Conservation (phyloP, 2,329 filamentous ascomycete species). For the Trichophyton schoenleinii region DNA sequence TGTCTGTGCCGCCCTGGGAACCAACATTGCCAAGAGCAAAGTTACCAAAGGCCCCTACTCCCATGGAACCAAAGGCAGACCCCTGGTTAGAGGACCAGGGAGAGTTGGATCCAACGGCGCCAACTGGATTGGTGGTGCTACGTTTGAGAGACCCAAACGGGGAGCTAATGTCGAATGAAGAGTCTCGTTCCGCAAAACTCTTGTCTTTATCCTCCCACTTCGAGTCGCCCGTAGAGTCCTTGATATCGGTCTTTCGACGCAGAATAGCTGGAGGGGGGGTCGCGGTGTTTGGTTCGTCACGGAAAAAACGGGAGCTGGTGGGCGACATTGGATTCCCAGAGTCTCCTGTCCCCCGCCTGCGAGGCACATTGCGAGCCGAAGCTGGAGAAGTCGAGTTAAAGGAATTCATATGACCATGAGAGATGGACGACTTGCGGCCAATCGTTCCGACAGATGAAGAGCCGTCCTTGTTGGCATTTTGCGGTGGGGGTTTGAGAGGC, state of each 20-base stretch:
- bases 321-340: slow-evolving; percentile 41
- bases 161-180: slow-evolving; percentile 27
- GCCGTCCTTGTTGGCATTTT: slow-evolving; percentile 49
- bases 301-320: slow-evolving; percentile 36
- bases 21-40: slow-evolving; percentile 55
- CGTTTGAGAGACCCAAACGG: slow-evolving; percentile 46
- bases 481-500: slow-evolving; percentile 70
- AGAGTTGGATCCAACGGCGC: slow-evolving; percentile 22
- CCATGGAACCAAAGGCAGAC: slow-evolving; percentile 58
- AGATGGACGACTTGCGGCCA: slow-evolving; percentile 69
- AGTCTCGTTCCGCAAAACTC: slow-evolving; percentile 26
- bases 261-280: slow-evolving; percentile 49
- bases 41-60: slow-evolving; percentile 61
- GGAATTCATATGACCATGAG: slow-evolving; percentile 47
- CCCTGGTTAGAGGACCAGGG: slow-evolving; percentile 47
- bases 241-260: slow-evolving; percentile 50
- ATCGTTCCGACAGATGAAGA: slow-evolving; percentile 31
- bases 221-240: slow-evolving; percentile 33
- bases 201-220: slow-evolving; percentile 41
- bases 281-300: slow-evolving; percentile 42
- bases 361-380: slow-evolving; percentile 57
- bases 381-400: slow-evolving; percentile 65
- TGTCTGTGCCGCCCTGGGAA: slow-evolving; percentile 48
- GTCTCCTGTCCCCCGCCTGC: slow-evolving; percentile 77
- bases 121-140: slow-evolving; percentile 41